These are phyloP conservation scores for Pestalotiopsis sp. DNA, from an alignment of 2,329 filamentous ascomycete species.

Conservation along the genomic window DNA sequence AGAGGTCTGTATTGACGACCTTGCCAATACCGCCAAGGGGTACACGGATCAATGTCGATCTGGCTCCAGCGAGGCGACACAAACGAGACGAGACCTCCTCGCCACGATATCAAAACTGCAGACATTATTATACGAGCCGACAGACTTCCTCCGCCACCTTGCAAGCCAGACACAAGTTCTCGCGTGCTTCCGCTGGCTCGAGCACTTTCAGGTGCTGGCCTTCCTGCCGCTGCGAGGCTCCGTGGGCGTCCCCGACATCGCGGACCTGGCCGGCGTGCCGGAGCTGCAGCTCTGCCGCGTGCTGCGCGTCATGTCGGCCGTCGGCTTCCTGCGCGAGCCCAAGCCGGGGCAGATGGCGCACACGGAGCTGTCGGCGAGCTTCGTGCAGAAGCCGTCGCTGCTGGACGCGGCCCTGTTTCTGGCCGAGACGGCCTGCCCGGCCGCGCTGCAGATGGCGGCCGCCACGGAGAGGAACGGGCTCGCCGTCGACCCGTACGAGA, in stretches of 20 bases:
- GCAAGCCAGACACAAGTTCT: slow-evolving; percentile 18
- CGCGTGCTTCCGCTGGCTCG: slow-evolving; percentile 41
- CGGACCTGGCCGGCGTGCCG: slow-evolving; percentile 39
- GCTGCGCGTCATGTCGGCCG: slow-evolving; percentile 32
- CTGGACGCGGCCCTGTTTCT: slow-evolving; percentile 41
- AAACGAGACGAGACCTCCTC: neutral
- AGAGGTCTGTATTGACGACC: neutral
- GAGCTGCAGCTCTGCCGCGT: slow-evolving; percentile 36
- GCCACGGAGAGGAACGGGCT: slow-evolving; percentile 19
- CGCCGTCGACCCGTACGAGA: neutral
- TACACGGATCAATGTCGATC: neutral
- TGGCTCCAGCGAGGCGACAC: neutral
- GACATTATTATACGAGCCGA: neutral
- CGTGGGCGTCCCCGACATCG: slow-evolving; percentile 38
- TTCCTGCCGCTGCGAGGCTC: slow-evolving; percentile 40
- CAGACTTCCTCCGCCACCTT: neutral
- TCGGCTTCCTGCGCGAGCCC: slow-evolving; percentile 36
- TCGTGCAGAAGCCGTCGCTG: slow-evolving; percentile 31
- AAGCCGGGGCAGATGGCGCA: slow-evolving; percentile 34
- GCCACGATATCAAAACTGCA: neutral
- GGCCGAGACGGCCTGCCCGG: slow-evolving; percentile 31
- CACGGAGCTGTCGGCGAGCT: slow-evolving; percentile 36
- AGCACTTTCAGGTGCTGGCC: slow-evolving; percentile 43
- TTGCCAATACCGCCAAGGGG: neutral
- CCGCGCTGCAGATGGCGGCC: slow-evolving; percentile 34